Percentiles rank a stretch among this genome's conserved stretches.
phyloP scores from a whole-genome alignment of 352 stramenopile species.

The Plasmopara muralis region DNA sequence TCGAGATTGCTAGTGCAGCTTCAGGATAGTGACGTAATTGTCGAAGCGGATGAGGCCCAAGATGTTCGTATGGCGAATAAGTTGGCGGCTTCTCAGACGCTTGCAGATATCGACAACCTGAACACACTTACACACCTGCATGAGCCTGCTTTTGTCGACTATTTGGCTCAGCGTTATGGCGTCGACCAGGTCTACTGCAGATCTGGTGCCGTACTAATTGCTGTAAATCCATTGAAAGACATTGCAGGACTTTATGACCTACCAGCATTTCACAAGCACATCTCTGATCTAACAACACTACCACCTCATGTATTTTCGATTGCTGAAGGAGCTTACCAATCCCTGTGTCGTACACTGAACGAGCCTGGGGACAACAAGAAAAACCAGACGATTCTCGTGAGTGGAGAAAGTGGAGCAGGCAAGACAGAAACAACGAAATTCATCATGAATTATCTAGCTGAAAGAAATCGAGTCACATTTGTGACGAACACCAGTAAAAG shows the following conservation, averaged over 20 bases:
- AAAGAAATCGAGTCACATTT: slow-evolving; percentile 12
- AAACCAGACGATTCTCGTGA: slow-evolving; percentile 94
- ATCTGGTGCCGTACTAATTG: slow-evolving; percentile 64
- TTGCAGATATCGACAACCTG: slow-evolving; percentile 61
- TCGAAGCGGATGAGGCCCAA: slow-evolving; percentile 35
- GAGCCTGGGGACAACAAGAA: slow-evolving; percentile 50
- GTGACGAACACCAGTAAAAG: slow-evolving; percentile 7
- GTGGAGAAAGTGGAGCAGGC: slow-evolving; percentile 90
- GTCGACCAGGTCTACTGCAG: slow-evolving; percentile 74
- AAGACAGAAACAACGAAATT: slow-evolving; percentile 97
- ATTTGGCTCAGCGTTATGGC: slow-evolving; percentile 62
- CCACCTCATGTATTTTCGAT: slow-evolving; percentile 80
- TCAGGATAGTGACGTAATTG: slow-evolving; percentile 27
- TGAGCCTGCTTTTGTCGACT: slow-evolving; percentile 75
- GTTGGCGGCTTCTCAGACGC: slow-evolving; percentile 20
- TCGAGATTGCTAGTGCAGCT: slow-evolving; percentile 38
- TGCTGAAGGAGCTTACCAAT: slow-evolving; percentile 64
- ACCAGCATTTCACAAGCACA: slow-evolving; percentile 27
- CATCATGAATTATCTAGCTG: slow-evolving; percentile 65
- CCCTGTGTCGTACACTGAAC: slow-evolving; percentile 34
- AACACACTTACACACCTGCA: slow-evolving; percentile 72
- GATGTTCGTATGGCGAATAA: slow-evolving; percentile 58
- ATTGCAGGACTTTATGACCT: slow-evolving; percentile 65
- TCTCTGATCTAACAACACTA: slow-evolving; percentile 25
- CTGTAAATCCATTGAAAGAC: slow-evolving; percentile 76